Evolutionary conservation across 176 grass and related monocot genomes (phyloP), one percentile per base, ranked within the genome.

Genomic region (Oryza brachyantha): DNA sequence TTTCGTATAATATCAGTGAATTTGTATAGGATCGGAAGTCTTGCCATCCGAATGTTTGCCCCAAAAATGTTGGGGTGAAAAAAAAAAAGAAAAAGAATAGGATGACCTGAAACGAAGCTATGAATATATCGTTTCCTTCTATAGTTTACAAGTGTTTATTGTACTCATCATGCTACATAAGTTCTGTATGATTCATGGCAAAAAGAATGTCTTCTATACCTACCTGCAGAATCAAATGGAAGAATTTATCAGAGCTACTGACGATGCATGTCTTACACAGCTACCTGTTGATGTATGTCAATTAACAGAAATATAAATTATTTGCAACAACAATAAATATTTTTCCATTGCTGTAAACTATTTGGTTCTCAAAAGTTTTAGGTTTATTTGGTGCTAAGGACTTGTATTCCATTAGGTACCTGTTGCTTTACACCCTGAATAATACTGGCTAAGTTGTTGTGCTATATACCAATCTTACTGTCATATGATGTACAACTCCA

Each of bases 121-220:
- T 84, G 70, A 60, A 58, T 77, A 37, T 58, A 75, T 76, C 45
- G n/a, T 80, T 84, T 88, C 14, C 43, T 71, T 76, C 65, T 69
- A 76, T 66, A 41, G 72, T 89, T 60, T 81, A 85, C 72, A 81
- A 60, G 57, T 1, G 39, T 45, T 48, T 85, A 35, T 71, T 89
- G 74, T 72, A 76, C 61, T 66, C 70, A 64, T 63, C 80, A 82
- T 82, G 40, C 70, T 82, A 82, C 80, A 74, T 61, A 40, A 55
- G 55, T 37, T 66, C 2, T 74, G 80, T 73, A 58, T 63, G 35
- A 28, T 82, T 74, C 66, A 7, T 2, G 22, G 65, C 66, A 77
- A 89, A 89, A 85, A 72, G 12, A 48, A 61, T 76, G 16, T 81
- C 82, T 85, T 85, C 72, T 85, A 85, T 85, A 84, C 28, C 87